Evolutionary conservation across 2,329 filamentous ascomycete genomes (phyloP).

Genomic region (Aspergillus sp.): DNA sequence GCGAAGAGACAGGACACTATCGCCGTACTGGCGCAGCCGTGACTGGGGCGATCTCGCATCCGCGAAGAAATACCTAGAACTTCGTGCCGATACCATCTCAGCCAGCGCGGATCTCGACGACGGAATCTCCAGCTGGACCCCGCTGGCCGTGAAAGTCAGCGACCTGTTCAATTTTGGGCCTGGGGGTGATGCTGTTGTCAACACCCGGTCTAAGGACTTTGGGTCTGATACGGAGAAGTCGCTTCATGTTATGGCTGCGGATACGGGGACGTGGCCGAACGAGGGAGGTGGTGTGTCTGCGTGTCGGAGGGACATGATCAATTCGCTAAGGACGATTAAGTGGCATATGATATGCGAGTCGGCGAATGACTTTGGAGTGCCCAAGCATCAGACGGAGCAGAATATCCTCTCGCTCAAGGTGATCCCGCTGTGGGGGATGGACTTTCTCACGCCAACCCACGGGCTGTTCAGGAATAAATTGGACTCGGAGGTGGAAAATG

Average conservation of each 20-base stretch:
- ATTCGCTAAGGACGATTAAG: constrained; percentile 53
- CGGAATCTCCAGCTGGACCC: constrained; percentile 54
- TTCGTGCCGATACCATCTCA: constrained; percentile 51
- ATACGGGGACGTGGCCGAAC: constrained; percentile 55
- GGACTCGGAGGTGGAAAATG: constrained; percentile 52
- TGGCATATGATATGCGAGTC: constrained; percentile 58
- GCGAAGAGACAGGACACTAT: constrained; percentile 46
- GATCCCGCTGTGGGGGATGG: constrained; percentile 56
- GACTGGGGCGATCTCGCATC: constrained; percentile 44
- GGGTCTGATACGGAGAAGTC: constrained; percentile 50
- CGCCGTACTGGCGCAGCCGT: constrained; percentile 48
- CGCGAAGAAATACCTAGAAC: constrained; percentile 46
- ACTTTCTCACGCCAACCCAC: constrained; percentile 53
- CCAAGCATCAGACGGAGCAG: constrained; percentile 56
- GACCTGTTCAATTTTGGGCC: constrained; percentile 54
- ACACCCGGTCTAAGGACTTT: constrained; percentile 50
- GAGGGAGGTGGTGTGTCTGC: constrained; percentile 57
- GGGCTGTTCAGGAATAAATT: constrained; percentile 56
- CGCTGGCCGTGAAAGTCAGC: constrained; percentile 52
- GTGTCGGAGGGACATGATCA: constrained; percentile 56
- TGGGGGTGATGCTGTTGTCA: constrained; percentile 54
- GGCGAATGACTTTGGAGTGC: constrained; percentile 56
- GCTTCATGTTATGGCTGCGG: constrained; percentile 53
- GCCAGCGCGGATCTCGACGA: constrained; percentile 53
- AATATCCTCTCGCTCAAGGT: constrained; percentile 57